Evolutionary conservation across 331 rosid species (phyloP).

Genomic region (Dryas integrifolia): DNA sequence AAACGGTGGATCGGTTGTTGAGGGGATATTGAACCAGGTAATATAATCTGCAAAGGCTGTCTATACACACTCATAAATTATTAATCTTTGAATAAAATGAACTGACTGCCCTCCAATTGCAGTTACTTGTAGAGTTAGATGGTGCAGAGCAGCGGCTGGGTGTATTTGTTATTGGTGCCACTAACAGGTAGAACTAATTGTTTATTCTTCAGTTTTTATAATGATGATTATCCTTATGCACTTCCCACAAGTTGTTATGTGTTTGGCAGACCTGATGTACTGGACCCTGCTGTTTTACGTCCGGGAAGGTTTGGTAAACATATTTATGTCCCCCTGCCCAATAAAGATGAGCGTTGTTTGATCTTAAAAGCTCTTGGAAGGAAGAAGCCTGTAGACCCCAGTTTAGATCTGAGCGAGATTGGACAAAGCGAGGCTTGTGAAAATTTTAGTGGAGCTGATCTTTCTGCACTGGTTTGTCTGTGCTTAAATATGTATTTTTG

Average conservation of each 20-base stretch:
- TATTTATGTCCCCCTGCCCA: conserved; percentile 78
- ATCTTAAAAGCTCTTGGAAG: conserved; percentile 72
- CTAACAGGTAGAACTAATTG: conserved; percentile 57
- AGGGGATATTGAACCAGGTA: conserved; percentile 73
- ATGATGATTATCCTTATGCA: background rate
- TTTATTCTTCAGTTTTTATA: conserved; percentile 8
- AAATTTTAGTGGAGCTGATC: conserved; percentile 84
- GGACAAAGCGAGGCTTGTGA: conserved; percentile 66
- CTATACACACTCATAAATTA: background rate
- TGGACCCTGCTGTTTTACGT: conserved; percentile 71
- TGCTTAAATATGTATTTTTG: background rate
- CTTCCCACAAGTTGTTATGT: conserved; percentile 23
- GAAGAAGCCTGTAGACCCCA: conserved; percentile 55
- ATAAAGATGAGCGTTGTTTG: conserved; percentile 55
- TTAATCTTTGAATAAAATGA: conserved; percentile 4
- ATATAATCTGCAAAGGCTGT: conserved; percentile 6
- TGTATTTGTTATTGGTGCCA: conserved; percentile 85
- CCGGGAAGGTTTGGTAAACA: conserved; percentile 85
- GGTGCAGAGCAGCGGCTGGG: conserved; percentile 75
- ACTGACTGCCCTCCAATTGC: conserved; percentile 27
- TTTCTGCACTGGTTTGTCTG: conserved; percentile 55
- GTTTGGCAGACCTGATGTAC: conserved; percentile 65
- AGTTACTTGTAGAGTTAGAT: conserved; percentile 65
- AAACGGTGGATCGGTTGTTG: conserved; percentile 77
- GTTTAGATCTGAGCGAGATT: conserved; percentile 54